Base-by-base conservation (phyloP, 2,329 filamentous ascomycete species). In the Aspergillus aculeatus region DNA sequence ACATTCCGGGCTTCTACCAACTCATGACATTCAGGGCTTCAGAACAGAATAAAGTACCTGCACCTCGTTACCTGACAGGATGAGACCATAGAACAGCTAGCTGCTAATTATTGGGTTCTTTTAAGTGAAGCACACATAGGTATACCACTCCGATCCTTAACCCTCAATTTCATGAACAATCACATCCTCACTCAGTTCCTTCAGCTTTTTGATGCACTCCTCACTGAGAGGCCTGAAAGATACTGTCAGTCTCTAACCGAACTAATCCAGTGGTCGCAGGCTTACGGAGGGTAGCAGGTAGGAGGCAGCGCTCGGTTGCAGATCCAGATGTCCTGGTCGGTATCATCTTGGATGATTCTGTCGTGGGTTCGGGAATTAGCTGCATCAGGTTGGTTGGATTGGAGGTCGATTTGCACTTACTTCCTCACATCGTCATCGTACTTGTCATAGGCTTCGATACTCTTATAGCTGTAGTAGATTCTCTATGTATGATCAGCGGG, bases 221-320 rank as follows among this genome's bases (percentile, higher is more conserved):
- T 21, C 3, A 3, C 9, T 47, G 7, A 51, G 3, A 2, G 23
- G 31, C 1, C 48, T 47, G 47, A 5, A 21, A 9, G 14, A 10
- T 4, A 23, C 4, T 2, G n/a, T 57, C 32, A 51, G 49, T n/a
- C n/a, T n/a, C 55, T 5, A 4, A 47, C 0, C 1, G 5, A 44
- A 26, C 12, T 3, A 5, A 24, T 14, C 1, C 1, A 44, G 5
- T 35, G 29, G 7, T 10, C 9, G 5, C 11, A 51, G 26, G 7
- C 54, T 51, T 31, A 57, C 55, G 55, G 55, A 35, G 55, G 48
- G 19, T 51, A 57, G 24, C 48, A 47, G 12, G 32, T 57, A 0
- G 55, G 55, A 35, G 55, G 55, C 16, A 57, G 35, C 4, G 48
- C 48, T 50, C 31, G 32, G 16, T 47, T 57, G 32, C 48, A 57